Base-by-base conservation (phyloP, 2,329 filamentous ascomycete species). In the Stachybotrys echinatus region DNA sequence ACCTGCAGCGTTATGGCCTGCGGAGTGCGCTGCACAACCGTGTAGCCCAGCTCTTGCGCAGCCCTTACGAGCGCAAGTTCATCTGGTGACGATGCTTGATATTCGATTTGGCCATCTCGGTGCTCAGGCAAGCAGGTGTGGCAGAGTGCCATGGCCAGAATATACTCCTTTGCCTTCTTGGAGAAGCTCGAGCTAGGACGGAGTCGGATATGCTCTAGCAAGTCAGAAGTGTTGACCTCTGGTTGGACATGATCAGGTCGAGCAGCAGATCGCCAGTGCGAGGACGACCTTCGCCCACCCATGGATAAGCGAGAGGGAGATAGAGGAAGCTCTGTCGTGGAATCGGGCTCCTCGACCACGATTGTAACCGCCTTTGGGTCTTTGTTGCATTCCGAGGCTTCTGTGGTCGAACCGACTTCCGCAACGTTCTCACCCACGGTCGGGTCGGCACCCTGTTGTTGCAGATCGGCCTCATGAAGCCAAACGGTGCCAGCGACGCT, bases 51-150 rank as follows among this genome's bases (percentile, higher is more conserved):
- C 57, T 96, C 91, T 60, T 90, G 84, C 0, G 92, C 91, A 12
- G 91, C 92, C 58, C 82, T 79, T 0, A 96, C 89, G 23, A 96
- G 76, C 7, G 92, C 92, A 46, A 95, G 72, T 63, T 96, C 92
- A 63, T 96, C 92, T 0, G 92, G 92, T 0, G 91, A 96, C 0
- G 91, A 87, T 17, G 92, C 89, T 68, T 96, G 92, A 61, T 89
- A 96, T 7, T 85, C 81, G n/a, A 88, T 77, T 37, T 82, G 73
- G 4, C 87, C 90, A 58, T 87, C 77, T 8, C 64, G 81, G 42
- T 84, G 74, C 64, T 97, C 92, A 0, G 92, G 92, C 21, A 96
- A 74, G 63, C 91, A 96, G 1, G 91, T 95, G 64, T 97, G 92
- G 58, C 92, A 96, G 1, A 97, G 73, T 1, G 92, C 89, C 60